Base-by-base conservation (phyloP, 345 rosid species). In the Leavenworthia alabamica region DNA sequence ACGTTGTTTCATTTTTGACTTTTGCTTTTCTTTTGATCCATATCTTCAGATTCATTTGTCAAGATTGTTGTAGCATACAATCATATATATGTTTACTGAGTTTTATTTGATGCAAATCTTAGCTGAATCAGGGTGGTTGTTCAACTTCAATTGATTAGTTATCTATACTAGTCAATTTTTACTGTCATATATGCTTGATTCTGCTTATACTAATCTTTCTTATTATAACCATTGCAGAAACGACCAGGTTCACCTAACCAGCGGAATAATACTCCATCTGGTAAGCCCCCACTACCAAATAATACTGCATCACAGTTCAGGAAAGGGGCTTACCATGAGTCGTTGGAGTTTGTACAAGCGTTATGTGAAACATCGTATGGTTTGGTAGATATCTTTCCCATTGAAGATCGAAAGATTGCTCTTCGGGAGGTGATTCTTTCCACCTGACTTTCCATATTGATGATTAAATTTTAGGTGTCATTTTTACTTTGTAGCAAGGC, bases 311-410 rank as follows among this genome's bases (percentile, higher is more conserved):
- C 96, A 63, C 92, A 86, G 26, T 84, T 84, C 68, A 81, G 95
- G 29, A 93, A 85, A 74, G 96, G 95, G 53, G 79, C 96, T 62
- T 89, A 87, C 81, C 92, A 84, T 12, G 87, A 88, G 67, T 93
- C 99, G 13, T 80, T 89, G 82, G 96, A 93, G 61, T 87, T 93
- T 84, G 99, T 93, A 60, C 86, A 72, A 67, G 73, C 90, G 12
- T 62, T 93, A 44, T 93, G 97, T 55, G 99, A 93, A 26, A 93
- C 92, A 41, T 93, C 99, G 8, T 93, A 87, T 76, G 92, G 86
- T 44, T 79, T 93, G 68, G 96, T 93, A 37, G 97, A 93, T 79
- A 78, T 89, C 46, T 93, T 93, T 80, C 97, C 96, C 28, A 82
- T 77, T 58, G 97, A 93, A 83, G 97, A 89, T 77, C 86, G 96